These are phyloP conservation scores for Solanum okadae DNA, from an alignment of 257 asterid species.

Conservation along the genomic window DNA sequence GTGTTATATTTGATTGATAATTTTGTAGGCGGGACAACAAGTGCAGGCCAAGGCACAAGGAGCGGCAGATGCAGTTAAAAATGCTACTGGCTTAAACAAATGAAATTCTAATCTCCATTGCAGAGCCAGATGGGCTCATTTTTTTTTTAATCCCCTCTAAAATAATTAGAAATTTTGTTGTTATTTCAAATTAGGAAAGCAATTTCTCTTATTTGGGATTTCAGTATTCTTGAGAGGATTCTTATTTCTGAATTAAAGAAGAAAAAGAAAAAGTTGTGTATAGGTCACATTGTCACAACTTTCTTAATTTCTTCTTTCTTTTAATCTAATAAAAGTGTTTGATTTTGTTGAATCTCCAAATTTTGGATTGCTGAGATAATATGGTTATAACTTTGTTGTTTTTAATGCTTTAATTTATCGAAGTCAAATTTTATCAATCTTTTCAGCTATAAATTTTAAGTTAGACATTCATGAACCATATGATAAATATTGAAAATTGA, in stretches of 20 bases:
- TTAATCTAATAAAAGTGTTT: background rate
- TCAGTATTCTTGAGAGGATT: background rate
- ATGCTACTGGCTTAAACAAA: conserved; percentile 19
- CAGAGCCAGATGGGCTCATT: background rate
- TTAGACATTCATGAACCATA: background rate
- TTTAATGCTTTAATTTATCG: background rate
- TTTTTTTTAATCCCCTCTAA: background rate
- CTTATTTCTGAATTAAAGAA: background rate
- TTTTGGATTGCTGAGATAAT: background rate
- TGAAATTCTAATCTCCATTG: background rate
- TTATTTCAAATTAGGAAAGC: background rate
- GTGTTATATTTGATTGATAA: background rate
- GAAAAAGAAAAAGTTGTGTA: background rate
- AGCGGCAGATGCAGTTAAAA: conserved; percentile 24
- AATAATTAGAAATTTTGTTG: background rate
- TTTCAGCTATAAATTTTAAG: background rate
- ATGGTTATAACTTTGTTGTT: background rate
- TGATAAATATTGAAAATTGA: background rate
- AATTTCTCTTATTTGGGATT: background rate
- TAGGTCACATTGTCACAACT: background rate
- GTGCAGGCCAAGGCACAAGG: conserved; percentile 20
- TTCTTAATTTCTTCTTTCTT: background rate
- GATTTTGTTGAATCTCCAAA: background rate
- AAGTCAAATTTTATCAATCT: background rate
- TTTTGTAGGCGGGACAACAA: conserved; percentile 16